Evolutionary conservation across 441 rosid genomes (phyloP).

Genomic region (Flueggea neowawraea): DNA sequence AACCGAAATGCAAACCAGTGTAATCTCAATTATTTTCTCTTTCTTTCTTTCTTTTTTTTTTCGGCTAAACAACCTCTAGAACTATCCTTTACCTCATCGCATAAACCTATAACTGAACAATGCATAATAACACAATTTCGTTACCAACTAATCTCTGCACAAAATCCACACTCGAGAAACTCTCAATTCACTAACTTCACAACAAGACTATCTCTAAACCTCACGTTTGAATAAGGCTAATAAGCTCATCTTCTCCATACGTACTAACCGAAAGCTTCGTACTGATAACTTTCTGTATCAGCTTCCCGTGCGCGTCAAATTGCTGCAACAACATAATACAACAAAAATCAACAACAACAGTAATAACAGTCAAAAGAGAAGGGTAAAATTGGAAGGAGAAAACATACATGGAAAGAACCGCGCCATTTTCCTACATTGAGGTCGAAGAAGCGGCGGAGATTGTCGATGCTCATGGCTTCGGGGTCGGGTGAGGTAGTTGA

Average conservation of each 20-base stretch:
- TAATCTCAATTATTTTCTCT: no score
- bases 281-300: conserved; percentile 55
- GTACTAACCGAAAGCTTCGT: conserved; percentile 72
- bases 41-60: no score
- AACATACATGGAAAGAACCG: conserved; percentile 73
- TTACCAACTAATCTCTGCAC: neutral
- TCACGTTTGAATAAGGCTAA: conserved; percentile 94
- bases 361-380: neutral
- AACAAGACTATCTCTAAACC: neutral
- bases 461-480: conserved; percentile 60
- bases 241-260: conserved; percentile 86
- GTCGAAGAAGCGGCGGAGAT: conserved; percentile 61
- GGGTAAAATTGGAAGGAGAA: neutral
- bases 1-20: no score
- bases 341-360: neutral
- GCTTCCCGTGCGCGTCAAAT: conserved; percentile 68
- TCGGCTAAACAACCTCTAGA: no score
- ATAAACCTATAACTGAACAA: no score
- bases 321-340: conserved; percentile 44
- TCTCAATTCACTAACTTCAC: neutral
- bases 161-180: no score
- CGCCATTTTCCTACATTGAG: conserved; percentile 79
- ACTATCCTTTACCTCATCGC: no score
- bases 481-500: conserved; percentile 24
- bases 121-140: neutral